Conservation (phyloP, 345 rosid species). For the Aquilaria malaccensis region DNA sequence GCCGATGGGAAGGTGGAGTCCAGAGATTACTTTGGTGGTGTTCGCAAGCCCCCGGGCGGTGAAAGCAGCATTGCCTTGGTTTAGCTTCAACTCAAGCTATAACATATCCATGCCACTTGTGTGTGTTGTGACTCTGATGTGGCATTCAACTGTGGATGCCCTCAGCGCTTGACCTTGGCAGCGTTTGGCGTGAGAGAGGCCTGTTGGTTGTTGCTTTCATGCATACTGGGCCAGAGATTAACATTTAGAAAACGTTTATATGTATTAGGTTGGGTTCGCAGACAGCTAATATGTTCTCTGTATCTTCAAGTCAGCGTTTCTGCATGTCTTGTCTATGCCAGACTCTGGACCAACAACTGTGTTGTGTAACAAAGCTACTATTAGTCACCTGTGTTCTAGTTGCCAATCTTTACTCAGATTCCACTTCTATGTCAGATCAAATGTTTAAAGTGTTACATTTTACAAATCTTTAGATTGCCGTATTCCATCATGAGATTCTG, state of each 20-base stretch:
- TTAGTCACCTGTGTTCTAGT: neutral
- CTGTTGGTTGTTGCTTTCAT: conserved; percentile 8
- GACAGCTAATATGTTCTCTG: conserved; percentile 4
- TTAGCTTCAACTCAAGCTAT: conserved; percentile 4
- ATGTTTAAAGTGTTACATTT: too few species aligned
- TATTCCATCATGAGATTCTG: too few species aligned
- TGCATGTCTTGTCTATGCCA: neutral
- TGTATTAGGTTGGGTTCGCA: neutral
- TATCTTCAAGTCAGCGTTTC: too few species aligned
- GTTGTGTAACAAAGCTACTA: conserved; percentile 4
- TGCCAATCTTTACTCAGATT: too few species aligned
- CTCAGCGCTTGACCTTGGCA: conserved; percentile 3
- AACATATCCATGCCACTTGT: neutral
- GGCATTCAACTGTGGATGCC: conserved; percentile 12
- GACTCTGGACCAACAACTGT: conserved; percentile 5
- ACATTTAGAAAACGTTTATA: conserved; percentile 13
- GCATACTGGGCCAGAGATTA: conserved; percentile 10
- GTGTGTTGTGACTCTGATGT: conserved; percentile 1
- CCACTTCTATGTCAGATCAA: too few species aligned
- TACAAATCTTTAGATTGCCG: too few species aligned
- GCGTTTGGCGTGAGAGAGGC: conserved; percentile 1
- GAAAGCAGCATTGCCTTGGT: conserved; percentile 80
- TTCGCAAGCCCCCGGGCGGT: conserved; percentile 86
- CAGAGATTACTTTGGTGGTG: conserved; percentile 69
- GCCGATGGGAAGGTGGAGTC: conserved; percentile 72